These are phyloP conservation scores for Ambrosia hybrid DNA, from an alignment of 140 eudicot genomes.

Conservation along the genomic window DNA sequence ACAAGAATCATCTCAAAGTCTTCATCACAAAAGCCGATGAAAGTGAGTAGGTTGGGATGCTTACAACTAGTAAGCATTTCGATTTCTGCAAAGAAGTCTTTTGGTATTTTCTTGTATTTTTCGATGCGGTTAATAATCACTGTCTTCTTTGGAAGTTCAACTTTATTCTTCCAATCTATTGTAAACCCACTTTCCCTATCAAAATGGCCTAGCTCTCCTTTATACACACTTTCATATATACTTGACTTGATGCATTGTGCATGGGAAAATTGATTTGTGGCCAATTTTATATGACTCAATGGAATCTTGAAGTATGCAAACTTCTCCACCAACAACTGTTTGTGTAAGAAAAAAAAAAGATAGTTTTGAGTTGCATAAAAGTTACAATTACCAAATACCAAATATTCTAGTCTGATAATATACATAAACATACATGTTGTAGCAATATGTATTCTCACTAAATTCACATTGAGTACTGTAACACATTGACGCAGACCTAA, in stretches of 20 bases:
- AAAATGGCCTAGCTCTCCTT: background rate
- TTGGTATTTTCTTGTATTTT: background rate
- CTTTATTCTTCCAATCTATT: background rate
- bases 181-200: background rate
- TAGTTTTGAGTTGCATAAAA: too few species aligned
- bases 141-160: background rate
- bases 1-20: constrained; percentile 9
- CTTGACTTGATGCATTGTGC: background rate
- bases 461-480: too few species aligned
- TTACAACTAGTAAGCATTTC: background rate
- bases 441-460: too few species aligned
- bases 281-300: background rate
- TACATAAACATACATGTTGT: too few species aligned
- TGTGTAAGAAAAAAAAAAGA: background rate
- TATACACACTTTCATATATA: background rate
- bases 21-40: background rate
- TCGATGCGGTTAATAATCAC: background rate
- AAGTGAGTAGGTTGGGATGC: background rate
- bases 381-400: too few species aligned
- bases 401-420: too few species aligned
- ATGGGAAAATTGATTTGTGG: background rate
- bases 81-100: constrained; percentile 5
- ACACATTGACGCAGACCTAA: too few species aligned
- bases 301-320: constrained; percentile 15
- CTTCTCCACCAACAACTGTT: background rate